Base-by-base conservation (phyloP, 345 rosid species). In the Eucalyptus brandiana region DNA sequence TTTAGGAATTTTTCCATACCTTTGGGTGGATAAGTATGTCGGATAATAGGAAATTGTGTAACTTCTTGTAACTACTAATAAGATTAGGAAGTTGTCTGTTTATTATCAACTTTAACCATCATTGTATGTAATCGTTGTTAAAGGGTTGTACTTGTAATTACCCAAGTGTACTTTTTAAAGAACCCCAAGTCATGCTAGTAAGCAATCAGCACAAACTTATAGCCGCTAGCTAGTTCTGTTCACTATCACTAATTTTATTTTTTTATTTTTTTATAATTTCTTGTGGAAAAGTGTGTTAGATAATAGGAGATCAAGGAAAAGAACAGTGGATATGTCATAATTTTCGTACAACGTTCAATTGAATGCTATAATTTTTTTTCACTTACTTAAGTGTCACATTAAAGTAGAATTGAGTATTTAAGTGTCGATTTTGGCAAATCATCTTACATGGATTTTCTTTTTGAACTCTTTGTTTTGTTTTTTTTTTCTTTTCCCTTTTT, bases 401-500 rank as follows among this genome's bases (percentile, higher is more conserved):
- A 23, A 56, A 58, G 30, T 58, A 58, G 12, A 58, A 11, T 26
- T 6, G 2, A 58, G 3, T 12, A 26, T 58, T 58, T 11, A 26
- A 58, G 7, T 58, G 65, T 28, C n/a, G 5, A 0, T 58, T 11
- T 0, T 6, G 4, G 15, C 65, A 58, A 58, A 58, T 5, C 30
- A 58, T 24, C 14, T 28, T 26, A 58, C 2, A 2, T 58, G 6
- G n/a, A 58, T 58, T 58, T 56, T 58, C 12, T 58, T 58, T 11
- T 23, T 58, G 7, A 58, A 10, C 12, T 24, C 12, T 58, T 58
- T 58, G 4, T 58, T 26, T 26, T 58, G 6, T 24, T 54, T 58
- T 23, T 10, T 5, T 26, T 24, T 26, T 3, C 0, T 5, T 58
- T 11, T 58, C 1, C 1, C 7, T 26, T 26, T 24, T 6, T 58